Base-by-base conservation (phyloP, 305 asterid genomes). In the Fraxinus sp. region DNA sequence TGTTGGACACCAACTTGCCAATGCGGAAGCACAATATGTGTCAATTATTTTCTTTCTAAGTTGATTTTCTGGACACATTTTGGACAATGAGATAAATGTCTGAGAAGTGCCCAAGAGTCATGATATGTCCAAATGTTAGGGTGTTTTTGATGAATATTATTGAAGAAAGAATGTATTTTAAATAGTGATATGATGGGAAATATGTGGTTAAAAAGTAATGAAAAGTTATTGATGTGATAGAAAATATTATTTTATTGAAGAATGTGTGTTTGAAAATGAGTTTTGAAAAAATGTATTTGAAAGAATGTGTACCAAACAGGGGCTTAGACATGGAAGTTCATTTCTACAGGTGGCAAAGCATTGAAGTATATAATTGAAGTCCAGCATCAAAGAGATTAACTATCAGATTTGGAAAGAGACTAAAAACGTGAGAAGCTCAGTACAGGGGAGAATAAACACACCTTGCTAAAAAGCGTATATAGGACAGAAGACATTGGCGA, bases 381-480 rank as follows among this genome's bases (percentile, higher is more conserved):
- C 35, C 32, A 22, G 33, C 33, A 64, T 22, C 72, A 9, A 64
- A 9, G 72, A n/a, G 72, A 20, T 24, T 64, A 64, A 64, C 73
- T n/a, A 22, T 64, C 35, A 10, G 16, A 24, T 64, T 64, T 24
- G 7, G 73, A 64, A 24, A 64, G 35, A 30, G 7, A 28, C 76
- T 32, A 32, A 30, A 71, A 30, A 32, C 24, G 32, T 14, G 14
- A 32, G 9, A n/a, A 20, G 3, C n/a, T 39, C 62, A 78, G 37
- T 33, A 62, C 7, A 14, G 75, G 82, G 13, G 72, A 83, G 75
- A 71, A 74, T 37, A 66, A 84, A 49, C 97, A 83, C 70, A 96
- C 99, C 99, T 94, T 87, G 98, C 91, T 80, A 96, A 87, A 83
- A 93, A 94, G 49, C 98, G 97, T 76, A 92, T 76, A 72, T 94